Conservation (phyloP, 768 basidiomycete genomes). For the Lactarius sp. region DNA sequence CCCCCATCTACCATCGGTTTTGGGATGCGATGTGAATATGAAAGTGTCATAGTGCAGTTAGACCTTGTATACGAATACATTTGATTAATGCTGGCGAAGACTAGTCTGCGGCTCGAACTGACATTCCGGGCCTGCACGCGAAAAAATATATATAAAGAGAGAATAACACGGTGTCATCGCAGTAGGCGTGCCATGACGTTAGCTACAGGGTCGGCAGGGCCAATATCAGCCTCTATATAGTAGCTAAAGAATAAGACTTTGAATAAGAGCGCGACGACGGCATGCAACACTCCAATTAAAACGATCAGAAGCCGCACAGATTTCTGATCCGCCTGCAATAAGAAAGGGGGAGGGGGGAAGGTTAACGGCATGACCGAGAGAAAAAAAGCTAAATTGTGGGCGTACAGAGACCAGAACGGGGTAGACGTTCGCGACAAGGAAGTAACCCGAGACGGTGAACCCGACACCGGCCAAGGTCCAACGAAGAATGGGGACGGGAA, state of each 20-base stretch:
- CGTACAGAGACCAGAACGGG: slow-evolving; percentile 82
- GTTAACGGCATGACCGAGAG: background rate
- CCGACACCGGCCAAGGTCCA: slow-evolving; percentile 75
- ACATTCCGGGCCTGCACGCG: background rate
- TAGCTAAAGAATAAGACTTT: slow-evolving; percentile 73
- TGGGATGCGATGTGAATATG: background rate
- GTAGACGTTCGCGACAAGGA: slow-evolving; percentile 80
- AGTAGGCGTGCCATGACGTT: background rate
- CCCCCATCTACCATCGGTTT: background rate
- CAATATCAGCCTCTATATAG: slow-evolving; percentile 42
- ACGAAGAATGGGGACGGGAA: slow-evolving; percentile 75
- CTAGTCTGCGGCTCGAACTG: background rate
- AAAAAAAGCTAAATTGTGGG: slow-evolving; percentile 15
- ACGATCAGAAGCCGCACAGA: slow-evolving; percentile 80
- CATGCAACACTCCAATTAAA: slow-evolving; percentile 68
- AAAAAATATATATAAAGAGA: background rate
- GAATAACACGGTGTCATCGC: background rate
- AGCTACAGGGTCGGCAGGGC: slow-evolving; percentile 32
- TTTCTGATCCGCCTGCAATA: slow-evolving; percentile 73
- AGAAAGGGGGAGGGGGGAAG: background rate
- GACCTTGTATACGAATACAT: slow-evolving; percentile 6
- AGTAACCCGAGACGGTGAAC: slow-evolving; percentile 80
- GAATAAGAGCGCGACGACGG: slow-evolving; percentile 76
- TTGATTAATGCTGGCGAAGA: background rate
- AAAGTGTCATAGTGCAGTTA: background rate